These are phyloP conservation scores for Hibiscus trionum DNA, from an alignment of 345 rosid species.

Conservation along the genomic window DNA sequence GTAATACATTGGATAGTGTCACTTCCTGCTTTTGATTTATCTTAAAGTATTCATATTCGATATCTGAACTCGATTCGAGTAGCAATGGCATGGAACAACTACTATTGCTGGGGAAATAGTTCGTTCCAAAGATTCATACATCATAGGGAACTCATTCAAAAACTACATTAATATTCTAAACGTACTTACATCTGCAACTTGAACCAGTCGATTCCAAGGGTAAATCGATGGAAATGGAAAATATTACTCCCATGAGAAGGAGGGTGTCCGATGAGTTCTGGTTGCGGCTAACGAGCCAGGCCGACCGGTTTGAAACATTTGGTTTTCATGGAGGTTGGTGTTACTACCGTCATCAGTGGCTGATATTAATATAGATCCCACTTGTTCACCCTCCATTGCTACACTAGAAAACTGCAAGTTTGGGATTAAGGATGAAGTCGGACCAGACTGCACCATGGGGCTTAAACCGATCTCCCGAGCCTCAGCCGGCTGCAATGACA, in stretches of 20 bases:
- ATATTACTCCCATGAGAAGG: conserved; percentile 55
- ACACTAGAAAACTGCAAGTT: conserved; percentile 26
- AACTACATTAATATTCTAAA: not conserved
- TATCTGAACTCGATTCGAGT: too few species aligned
- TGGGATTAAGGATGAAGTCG: conserved; percentile 33
- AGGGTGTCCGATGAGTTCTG: conserved; percentile 37
- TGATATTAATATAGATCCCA: conserved; percentile 22
- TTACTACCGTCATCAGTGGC: conserved; percentile 24
- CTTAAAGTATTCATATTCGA: too few species aligned
- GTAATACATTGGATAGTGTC: too few species aligned
- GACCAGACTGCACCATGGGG: conserved; percentile 34
- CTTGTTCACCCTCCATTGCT: conserved; percentile 26
- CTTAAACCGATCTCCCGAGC: conserved; percentile 31
- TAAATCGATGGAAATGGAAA: conserved; percentile 2
- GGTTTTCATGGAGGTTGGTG: conserved; percentile 23
- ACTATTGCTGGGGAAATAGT: not conserved
- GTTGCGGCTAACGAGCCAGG: conserved; percentile 35
- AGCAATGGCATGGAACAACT: not conserved
- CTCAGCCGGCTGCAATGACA: conserved; percentile 53
- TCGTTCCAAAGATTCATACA: not conserved
- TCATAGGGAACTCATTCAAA: not conserved
- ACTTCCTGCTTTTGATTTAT: too few species aligned
- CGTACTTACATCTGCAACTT: not conserved
- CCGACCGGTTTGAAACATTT: conserved; percentile 22
- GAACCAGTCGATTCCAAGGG: not conserved